Percentiles rank a stretch among this genome's conserved stretches.
Conservation (phyloP, 768 basidiomycete genomes). For the Kondoa malvinella region DNA sequence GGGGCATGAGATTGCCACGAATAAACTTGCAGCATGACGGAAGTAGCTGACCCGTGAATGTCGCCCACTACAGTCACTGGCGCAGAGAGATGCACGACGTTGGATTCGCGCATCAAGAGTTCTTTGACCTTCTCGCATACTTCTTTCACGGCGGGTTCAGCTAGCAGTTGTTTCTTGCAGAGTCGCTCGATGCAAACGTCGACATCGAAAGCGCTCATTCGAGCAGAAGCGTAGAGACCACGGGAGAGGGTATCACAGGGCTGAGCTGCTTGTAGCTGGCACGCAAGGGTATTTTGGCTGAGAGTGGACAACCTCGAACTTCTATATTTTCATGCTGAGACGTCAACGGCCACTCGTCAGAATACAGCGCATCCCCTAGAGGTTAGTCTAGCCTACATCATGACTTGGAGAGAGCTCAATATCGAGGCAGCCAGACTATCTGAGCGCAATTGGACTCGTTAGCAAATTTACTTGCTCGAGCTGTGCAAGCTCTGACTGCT, state of each 20-base stretch:
- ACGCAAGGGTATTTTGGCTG: no score
- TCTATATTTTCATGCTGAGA: no score
- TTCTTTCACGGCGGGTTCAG: slow-evolving; percentile 84
- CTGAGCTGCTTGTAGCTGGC: no score
- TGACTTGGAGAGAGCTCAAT: no score
- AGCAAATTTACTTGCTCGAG: neutral
- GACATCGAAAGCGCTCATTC: neutral
- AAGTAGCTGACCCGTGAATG: slow-evolving; percentile 75
- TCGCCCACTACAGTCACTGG: slow-evolving; percentile 98
- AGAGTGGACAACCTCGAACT: no score
- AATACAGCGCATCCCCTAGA: no score
- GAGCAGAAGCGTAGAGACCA: no score
- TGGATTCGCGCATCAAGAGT: slow-evolving; percentile 94
- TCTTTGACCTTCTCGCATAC: slow-evolving; percentile 99
- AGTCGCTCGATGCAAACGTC: slow-evolving; percentile 22
- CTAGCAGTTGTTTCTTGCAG: slow-evolving; percentile 51
- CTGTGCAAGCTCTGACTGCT: neutral
- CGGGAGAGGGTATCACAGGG: no score
- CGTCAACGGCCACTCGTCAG: no score
- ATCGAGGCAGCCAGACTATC: no score
- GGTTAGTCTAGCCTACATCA: no score
- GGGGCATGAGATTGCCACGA: neutral
- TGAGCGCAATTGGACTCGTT: no score
- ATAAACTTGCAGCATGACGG: neutral
- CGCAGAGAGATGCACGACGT: slow-evolving; percentile 89